These are phyloP conservation scores for Saccharum officinarum DNA, from an alignment of 176 grass and related monocot species.

Conservation along the genomic window DNA sequence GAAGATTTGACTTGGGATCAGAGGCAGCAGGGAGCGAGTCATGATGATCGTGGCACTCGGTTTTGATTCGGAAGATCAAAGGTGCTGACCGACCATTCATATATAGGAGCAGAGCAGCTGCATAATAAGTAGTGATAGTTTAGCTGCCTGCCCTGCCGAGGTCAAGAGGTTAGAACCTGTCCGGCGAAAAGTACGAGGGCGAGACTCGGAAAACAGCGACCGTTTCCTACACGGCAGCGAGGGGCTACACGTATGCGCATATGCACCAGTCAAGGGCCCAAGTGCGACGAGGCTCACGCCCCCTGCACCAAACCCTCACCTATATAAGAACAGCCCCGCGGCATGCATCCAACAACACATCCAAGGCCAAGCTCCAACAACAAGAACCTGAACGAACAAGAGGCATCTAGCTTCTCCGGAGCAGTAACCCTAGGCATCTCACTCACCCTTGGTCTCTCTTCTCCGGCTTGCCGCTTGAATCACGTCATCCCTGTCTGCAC, in stretches of 20 bases:
- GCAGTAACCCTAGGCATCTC: neutral
- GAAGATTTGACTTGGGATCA: neutral
- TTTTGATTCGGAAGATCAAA: neutral
- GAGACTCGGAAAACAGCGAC: constrained; percentile 42
- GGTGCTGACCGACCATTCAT: constrained; percentile 22
- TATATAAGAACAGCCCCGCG: neutral
- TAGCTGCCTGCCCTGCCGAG: neutral
- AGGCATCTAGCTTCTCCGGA: neutral
- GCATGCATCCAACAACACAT: neutral
- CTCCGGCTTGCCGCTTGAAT: neutral
- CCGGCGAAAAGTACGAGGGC: neutral
- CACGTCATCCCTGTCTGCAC: neutral
- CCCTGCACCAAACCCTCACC: neutral
- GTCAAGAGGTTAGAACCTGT: constrained; percentile 34
- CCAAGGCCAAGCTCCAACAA: neutral
- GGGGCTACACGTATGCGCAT: neutral
- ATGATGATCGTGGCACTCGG: neutral
- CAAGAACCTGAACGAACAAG: constrained; percentile 2
- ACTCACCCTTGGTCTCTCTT: neutral
- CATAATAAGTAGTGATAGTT: neutral
- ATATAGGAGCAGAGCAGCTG: neutral
- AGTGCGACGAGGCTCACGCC: neutral
- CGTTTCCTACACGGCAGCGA: constrained; percentile 23
- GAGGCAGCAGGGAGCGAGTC: neutral
- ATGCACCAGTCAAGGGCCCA: neutral